Percentiles rank a stretch among this genome's conserved stretches.
These are phyloP conservation scores for Fusarium sp. DNA, from an alignment of 2,329 filamentous ascomycete species.

Conservation along the genomic window DNA sequence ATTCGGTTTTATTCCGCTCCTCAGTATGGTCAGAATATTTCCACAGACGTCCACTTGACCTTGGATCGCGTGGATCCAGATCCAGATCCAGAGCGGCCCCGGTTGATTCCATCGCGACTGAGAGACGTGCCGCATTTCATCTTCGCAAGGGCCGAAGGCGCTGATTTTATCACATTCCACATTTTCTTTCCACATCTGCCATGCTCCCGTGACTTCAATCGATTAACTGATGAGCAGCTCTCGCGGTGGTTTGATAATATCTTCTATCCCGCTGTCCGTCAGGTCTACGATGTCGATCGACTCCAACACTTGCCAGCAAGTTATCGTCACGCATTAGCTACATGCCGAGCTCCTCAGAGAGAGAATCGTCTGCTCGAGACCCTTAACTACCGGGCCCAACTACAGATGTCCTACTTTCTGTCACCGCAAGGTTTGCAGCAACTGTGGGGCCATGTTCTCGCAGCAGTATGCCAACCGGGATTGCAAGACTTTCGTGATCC, in stretches of 20 bases:
- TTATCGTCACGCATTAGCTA: slow-evolving; percentile 22
- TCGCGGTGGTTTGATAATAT: slow-evolving; percentile 21
- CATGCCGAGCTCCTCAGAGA: not conserved
- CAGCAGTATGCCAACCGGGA: no score
- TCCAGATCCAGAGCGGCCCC: not conserved
- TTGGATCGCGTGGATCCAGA: not conserved
- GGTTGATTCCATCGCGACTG: not conserved
- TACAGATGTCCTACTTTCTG: slow-evolving; percentile 15
- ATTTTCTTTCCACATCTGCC: slow-evolving; percentile 15
- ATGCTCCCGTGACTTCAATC: slow-evolving; percentile 6
- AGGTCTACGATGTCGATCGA: slow-evolving; percentile 24
- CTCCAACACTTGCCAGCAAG: slow-evolving; percentile 17
- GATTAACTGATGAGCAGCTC: slow-evolving; percentile 9
- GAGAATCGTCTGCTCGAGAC: slow-evolving; percentile 10
- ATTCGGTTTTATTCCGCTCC: slow-evolving; percentile 8
- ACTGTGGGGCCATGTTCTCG: not conserved
- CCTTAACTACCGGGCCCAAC: not conserved
- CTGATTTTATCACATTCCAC: slow-evolving; percentile 17
- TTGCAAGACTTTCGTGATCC: no score
- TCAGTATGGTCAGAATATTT: slow-evolving; percentile 13
- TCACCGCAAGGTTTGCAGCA: slow-evolving; percentile 5
- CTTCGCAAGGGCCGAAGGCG: slow-evolving; percentile 9
- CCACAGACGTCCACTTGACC: not conserved
- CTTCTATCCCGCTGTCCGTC: slow-evolving; percentile 17
- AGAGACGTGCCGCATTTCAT: no score